phyloP scores from a whole-genome alignment of 257 asterid genomes.

The Mentha longifolia region DNA sequence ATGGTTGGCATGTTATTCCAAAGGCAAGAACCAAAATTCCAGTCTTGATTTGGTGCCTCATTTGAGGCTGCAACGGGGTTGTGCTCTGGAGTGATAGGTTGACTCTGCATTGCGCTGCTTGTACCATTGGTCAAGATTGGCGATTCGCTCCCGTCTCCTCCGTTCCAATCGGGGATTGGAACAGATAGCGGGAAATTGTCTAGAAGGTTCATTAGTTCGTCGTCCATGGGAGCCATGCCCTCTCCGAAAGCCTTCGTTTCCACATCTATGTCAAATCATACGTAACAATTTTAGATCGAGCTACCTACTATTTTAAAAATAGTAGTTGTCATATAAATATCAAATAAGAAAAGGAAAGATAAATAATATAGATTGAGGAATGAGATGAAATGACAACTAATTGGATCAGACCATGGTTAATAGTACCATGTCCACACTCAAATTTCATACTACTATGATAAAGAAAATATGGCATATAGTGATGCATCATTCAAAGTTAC shows the following conservation, averaged over 20 bases:
- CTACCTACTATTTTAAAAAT: too few relatives aligned
- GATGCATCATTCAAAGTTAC: neutral
- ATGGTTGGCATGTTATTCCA: slow-evolving; percentile 65
- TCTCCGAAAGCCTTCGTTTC: slow-evolving; percentile 24
- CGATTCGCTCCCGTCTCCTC: slow-evolving; percentile 33
- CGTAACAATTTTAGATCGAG: too few relatives aligned
- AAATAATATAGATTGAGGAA: neutral
- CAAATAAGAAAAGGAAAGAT: too few relatives aligned
- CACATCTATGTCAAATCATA: slow-evolving; percentile 5
- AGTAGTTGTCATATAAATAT: too few relatives aligned
- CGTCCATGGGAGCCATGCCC: slow-evolving; percentile 45
- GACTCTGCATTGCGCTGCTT: slow-evolving; percentile 24
- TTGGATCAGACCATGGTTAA: neutral
- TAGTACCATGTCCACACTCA: neutral
- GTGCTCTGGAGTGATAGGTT: slow-evolving; percentile 28
- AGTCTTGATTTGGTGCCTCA: slow-evolving; percentile 40
- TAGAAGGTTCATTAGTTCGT: slow-evolving; percentile 57
- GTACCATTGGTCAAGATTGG: slow-evolving; percentile 37
- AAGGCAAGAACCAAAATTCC: slow-evolving; percentile 45
- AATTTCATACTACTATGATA: neutral
- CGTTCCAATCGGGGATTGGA: slow-evolving; percentile 61
- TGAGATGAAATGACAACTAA: neutral
- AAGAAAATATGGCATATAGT: neutral
- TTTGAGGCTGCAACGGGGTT: slow-evolving; percentile 34
- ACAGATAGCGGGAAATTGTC: slow-evolving; percentile 59